Base-by-base conservation (phyloP, 768 basidiomycete genomes). In the Phlegmacium glaucopus region DNA sequence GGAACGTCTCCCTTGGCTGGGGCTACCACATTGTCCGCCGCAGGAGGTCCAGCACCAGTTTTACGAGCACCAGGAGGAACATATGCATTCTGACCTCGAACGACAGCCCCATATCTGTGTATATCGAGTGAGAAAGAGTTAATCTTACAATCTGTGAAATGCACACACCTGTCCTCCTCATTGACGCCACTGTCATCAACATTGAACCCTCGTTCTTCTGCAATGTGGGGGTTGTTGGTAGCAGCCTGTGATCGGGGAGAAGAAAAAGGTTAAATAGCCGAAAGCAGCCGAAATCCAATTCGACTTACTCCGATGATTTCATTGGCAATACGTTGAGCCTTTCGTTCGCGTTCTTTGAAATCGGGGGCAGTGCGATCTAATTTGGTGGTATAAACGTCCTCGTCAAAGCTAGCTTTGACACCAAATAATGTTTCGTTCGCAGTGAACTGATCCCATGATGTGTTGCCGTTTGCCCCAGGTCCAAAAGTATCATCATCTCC, bases 391-490 rank as follows among this genome's bases (percentile, higher is more conserved):
- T 99, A 99, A 28, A 84, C 62, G 48, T 95, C 90, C 70, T 99
- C 96, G 59, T 95, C 87, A 66, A 91, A 99, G 56, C 80, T 81
- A 8, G 93, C 92, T 59, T 76, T 92, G 52, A 95, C 83, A 17
- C 96, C 96, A 61, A 96, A 98, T 46, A 91, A 75, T 57, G 87
- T 77, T 68, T 98, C 95, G 67, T 98, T 99, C 35, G 75, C 90
- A 15, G 84, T 85, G 58, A 95, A 99, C 66, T 96, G 93, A 66
- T 99, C 94, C 91, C 94, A 94, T 2, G 73, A 60, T 25, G 67
- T 22, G 22, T 22, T 61, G 37, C 57, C 64, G 12, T 76, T 56
- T 25, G 54, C 66, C 9, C 75, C 75, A 12, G 76, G 60, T 4
- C 82, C 86, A 55, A 90, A 91, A 0, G 87, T 90, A 47, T 78